A percentile compares a stretch with the other conserved stretches of the same genome.
These are phyloP conservation scores for Lonicera japonica DNA, from an alignment of 129 eudicot species.

Conservation along the genomic window DNA sequence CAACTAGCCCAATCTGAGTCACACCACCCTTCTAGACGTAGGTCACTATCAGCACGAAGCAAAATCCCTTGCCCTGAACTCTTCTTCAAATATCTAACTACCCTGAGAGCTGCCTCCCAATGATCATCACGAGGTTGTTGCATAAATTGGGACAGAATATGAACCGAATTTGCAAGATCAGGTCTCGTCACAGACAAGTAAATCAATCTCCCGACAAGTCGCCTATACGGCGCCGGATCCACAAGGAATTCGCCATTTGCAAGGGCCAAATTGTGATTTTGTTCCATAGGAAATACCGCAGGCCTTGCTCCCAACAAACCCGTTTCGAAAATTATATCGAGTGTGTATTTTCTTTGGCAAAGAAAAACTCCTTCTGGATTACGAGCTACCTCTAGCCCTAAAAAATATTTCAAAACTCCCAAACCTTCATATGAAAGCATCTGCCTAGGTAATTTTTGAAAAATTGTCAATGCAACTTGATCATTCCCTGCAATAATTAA, in stretches of 20 bases:
- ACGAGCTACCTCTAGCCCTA: not conserved
- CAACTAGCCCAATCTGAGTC: constrained; percentile 17
- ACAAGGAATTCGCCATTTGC: not conserved
- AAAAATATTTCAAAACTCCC: constrained; percentile 3
- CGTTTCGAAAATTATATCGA: not conserved
- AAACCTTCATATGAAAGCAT: not conserved
- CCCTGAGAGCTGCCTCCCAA: not conserved
- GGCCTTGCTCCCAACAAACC: not conserved
- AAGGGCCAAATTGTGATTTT: not conserved
- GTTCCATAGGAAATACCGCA: not conserved
- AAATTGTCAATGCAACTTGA: too few relatives aligned
- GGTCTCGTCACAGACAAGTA: constrained; percentile 1
- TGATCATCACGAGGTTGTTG: not conserved
- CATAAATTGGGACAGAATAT: not conserved
- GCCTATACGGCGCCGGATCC: not conserved
- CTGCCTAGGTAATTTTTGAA: not conserved
- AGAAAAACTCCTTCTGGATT: not conserved
- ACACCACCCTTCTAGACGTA: not conserved
- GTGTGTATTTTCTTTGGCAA: not conserved
- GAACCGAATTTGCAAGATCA: not conserved
- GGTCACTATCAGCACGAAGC: not conserved
- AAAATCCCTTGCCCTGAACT: not conserved
- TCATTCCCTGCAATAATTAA: not conserved
- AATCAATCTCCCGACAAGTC: not conserved
- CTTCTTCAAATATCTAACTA: not conserved